Percentiles rank a stretch among this genome's conserved stretches.
Evolutionary conservation across 139 green algal species (phyloP).

Genomic region (Chara braunii): DNA sequence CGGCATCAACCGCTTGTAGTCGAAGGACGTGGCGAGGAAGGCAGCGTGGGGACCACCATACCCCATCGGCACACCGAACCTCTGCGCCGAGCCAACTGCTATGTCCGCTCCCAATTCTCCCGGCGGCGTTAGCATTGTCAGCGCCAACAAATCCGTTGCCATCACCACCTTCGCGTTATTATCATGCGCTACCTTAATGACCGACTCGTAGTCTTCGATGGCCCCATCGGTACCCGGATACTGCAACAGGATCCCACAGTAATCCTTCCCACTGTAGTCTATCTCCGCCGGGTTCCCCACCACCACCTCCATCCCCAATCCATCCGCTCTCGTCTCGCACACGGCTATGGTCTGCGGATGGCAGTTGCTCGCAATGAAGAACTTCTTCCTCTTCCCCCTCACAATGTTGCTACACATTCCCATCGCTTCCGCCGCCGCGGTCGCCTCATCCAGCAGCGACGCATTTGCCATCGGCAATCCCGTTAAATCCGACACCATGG

Average conservation of each 20-base stretch:
- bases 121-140: conserved; percentile 83
- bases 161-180: conserved; percentile 47
- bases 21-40: conserved; percentile 84
- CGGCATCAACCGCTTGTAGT: conserved; percentile 83
- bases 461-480: conserved; percentile 82
- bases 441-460: conserved; percentile 94
- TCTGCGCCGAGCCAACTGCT: conserved; percentile 87
- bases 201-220: conserved; percentile 72
- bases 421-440: conserved; percentile 96
- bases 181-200: conserved; percentile 43
- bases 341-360: conserved; percentile 98
- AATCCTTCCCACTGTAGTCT: conserved; percentile 68
- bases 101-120: conserved; percentile 98
- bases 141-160: conserved; percentile 91
- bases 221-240: conserved; percentile 93
- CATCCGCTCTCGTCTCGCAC: conserved; percentile 84
- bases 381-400: conserved; percentile 94
- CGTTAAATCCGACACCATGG: conserved; percentile 91
- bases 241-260: conserved; percentile 90
- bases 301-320: conserved; percentile 78
- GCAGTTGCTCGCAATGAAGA: conserved; percentile 76
- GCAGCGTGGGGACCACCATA: conserved; percentile 97
- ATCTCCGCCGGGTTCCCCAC: conserved; percentile 53
- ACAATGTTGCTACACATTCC: conserved; percentile 91
- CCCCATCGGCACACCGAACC: conserved; percentile 95